Base-by-base conservation (phyloP, 305 asterid species). In the Solanum chacoense region DNA sequence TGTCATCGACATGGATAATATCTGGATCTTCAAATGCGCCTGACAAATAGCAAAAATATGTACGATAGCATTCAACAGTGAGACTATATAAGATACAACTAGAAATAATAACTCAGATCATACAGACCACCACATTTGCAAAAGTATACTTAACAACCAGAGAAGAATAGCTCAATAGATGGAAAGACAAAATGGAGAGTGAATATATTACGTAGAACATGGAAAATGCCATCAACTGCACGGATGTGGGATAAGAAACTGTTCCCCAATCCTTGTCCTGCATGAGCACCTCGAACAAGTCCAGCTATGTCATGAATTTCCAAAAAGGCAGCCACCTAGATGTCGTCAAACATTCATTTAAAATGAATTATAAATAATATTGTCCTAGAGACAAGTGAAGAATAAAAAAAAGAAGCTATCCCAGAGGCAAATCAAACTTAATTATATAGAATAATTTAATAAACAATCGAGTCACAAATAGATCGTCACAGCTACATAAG, bases 301-400 rank as follows among this genome's bases (percentile, higher is more conserved):
- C 99, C 99, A 89, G 99, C 99, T 37, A 97, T 97, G 90, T 96
- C 99, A 90, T 97, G 99, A 92, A 96, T 96, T 93, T 97, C 99
- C 88, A 96, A 88, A 91, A 97, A 97, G 83, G 99, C 99, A 75
- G 99, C 93, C 35, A 97, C 97, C 99, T 96, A 91, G 55, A 65
- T 90, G 45, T 36, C 45, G 34, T 32, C 35, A 84, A 35, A 29
- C 38, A 83, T 45, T 83, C 40, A 18, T 18, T 29, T 9, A 29
- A 80, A 20, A 42, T 9, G 28, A 50, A 83, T 16, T 50, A 31
- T 10, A 83, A 45, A 32, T 18, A 10, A 50, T 20, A 50, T 6
- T 50, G 71, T 29, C 31, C 34, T 29, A 83, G 16, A 83, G 86
- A 83, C 11, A 50, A 45, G 6, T 29, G 59, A 50, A 24, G 28